Evolutionary conservation across 257 asterid species (phyloP), one percentile per base, ranked within the genome.

Genomic region (Gentiana dahurica): DNA sequence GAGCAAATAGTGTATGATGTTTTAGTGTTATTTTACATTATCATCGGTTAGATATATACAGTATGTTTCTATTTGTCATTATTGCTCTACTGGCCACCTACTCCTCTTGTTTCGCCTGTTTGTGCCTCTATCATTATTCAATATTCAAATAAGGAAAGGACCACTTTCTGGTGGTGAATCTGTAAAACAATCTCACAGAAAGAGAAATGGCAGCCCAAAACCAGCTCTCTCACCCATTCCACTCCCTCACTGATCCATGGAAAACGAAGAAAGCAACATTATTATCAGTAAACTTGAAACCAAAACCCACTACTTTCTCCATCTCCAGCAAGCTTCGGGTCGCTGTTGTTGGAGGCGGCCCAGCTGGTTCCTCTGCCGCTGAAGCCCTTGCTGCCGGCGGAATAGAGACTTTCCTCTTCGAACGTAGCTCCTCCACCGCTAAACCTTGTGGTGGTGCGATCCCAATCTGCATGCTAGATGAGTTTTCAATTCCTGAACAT

Each of bases 361-460:
- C 94, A 1, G 95, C 95, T 3, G 95, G 95, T 6, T 84, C 95
- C 54, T 84, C 95, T 3, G 95, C 95, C 0, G 95, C 94, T 1
- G 91, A 87, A 71, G 85, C 89, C 35, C 67, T 87, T 37, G 91
- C 91, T 68, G 37, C 78, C 2, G 89, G 95, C 7, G 95, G 95
- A 43, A 51, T 87, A 10, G 94, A 87, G 68, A 87, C 94, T 0
- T 87, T 76, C 80, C 75, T 87, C 72, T 87, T 87, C 54, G 95
- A 87, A 65, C 88, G 95, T 65, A 77, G 82, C 75, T 83, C 85
- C 5, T 71, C 69, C 45, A 65, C 84, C 0, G 91, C 95, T 11
- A 87, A 87, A 71, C 95, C 95, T 46, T 87, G 95, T 36, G 95
- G 95, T 36, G 94, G 94, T 12, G 95, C 95, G 24, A 87, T 87